A percentile compares a stretch with the other conserved stretches of the same genome.
These are phyloP conservation scores for Endoconidiophora laricicola DNA, from an alignment of 2,329 filamentous ascomycete species.

Conservation along the genomic window DNA sequence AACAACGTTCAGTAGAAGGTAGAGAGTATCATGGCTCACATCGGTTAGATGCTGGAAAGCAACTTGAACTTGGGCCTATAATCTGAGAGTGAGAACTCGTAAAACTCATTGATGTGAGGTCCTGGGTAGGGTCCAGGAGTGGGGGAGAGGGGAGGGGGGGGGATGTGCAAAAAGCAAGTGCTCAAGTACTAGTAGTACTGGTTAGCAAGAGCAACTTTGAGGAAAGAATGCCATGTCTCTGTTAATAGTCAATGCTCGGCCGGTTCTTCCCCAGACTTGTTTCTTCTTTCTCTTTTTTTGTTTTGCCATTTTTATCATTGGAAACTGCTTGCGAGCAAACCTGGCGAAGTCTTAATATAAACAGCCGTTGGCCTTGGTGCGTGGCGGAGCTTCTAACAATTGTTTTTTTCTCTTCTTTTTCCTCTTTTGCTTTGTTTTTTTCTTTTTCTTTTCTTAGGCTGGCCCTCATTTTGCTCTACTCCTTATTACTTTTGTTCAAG, in stretches of 20 bases:
- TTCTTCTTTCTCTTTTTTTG: not conserved
- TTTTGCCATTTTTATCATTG: not conserved
- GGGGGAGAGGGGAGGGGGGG: not conserved
- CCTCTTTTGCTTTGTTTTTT: not conserved
- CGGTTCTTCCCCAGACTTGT: not conserved
- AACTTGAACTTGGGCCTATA: too few relatives aligned
- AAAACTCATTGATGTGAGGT: too few relatives aligned
- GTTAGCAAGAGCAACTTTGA: not conserved
- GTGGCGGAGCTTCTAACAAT: not conserved
- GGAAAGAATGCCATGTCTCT: not conserved
- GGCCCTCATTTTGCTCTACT: not conserved
- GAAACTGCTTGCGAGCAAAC: not conserved
- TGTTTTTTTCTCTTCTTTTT: not conserved
- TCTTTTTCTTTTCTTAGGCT: not conserved
- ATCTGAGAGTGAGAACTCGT: too few relatives aligned
- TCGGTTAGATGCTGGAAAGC: too few relatives aligned
- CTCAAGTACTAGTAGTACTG: not conserved
- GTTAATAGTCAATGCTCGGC: not conserved
- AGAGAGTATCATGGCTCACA: too few relatives aligned
- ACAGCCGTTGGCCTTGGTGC: not conserved
- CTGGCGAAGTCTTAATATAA: not conserved
- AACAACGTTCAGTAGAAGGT: too few relatives aligned
- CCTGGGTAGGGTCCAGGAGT: not conserved
- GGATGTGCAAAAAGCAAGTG: not conserved
- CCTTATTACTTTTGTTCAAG: not conserved